Base-by-base conservation (phyloP, 768 basidiomycete genomes). In the Hericium rajendrae region DNA sequence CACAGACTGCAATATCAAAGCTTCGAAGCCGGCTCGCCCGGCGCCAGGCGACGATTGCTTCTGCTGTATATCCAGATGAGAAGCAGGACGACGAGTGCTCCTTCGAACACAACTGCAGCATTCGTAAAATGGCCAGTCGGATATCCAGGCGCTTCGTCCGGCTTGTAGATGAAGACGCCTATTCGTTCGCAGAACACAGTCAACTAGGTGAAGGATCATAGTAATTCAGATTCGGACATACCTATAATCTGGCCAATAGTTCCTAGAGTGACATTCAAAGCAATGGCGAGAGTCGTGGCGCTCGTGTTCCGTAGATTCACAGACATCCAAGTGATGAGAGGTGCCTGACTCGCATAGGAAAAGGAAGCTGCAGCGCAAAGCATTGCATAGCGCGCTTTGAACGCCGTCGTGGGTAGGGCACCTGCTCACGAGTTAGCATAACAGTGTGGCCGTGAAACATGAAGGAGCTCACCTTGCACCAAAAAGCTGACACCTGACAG, bases 21-120 rank as follows among this genome's bases (percentile, higher is more conserved):
- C 26, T 60, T 32, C 65, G 62, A 66, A 16, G 13, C 40, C n/a
- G 58, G 40, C 43, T 60, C 62, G 4, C 55, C 59, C 11, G 59
- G 56, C 4, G 16, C 41, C 6, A 66, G 55, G 32, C 20, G 26
- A 20, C 51, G 57, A 48, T 66, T 66, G 41, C 60, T 54, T 22
- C 55, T 43, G 26, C 56, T 50, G 51, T 66, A 66, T 32, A 64
- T 55, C 43, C 16, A 16, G 4, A 43, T 24, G 32, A 63, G 48
- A 6, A 66, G 57, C 26, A 57, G 32, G 4, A 62, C 15, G 9
- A 64, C 60, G 9, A 58, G 38, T 13, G 61, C 16, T 13, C 66
- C 57, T 11, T 59, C 66, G 13, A 68, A 60, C 1, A 72, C 6
- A 5, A 20, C 43, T 3, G n/a, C 43, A 2, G 43, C 43, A 20